Conservation (phyloP, 768 basidiomycete genomes). For the Lepiota brunneoincarnata region DNA sequence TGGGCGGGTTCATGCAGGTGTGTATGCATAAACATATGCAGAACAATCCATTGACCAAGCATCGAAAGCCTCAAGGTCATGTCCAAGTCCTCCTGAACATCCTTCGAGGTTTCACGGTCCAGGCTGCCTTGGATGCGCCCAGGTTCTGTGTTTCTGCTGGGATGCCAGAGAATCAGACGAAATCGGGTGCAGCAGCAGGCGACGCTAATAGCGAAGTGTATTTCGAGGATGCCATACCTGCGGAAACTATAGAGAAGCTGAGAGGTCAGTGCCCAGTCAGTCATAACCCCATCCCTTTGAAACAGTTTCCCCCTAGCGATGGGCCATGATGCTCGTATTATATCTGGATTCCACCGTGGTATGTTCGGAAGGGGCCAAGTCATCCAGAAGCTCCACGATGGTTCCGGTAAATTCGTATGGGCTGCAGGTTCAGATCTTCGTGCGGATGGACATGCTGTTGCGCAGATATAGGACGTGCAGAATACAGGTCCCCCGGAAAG, state of each 20-base stretch:
- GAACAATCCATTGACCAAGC: not conserved
- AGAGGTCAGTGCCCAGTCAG: constrained; percentile 42
- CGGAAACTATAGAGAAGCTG: constrained; percentile 61
- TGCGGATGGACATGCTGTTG: constrained; percentile 83
- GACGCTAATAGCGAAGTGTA: constrained; percentile 83
- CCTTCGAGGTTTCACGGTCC: constrained; percentile 81
- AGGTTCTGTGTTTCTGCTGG: constrained; percentile 95
- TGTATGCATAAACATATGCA: constrained; percentile 2
- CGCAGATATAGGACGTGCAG: constrained; percentile 59
- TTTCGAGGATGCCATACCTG: constrained; percentile 80
- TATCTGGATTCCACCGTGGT: constrained; percentile 56
- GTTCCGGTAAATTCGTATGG: constrained; percentile 79
- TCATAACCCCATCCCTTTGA: constrained; percentile 5
- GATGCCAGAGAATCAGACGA: constrained; percentile 55
- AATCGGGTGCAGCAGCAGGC: constrained; percentile 47
- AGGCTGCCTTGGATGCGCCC: constrained; percentile 91
- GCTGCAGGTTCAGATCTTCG: constrained; percentile 91
- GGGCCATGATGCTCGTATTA: constrained; percentile 80
- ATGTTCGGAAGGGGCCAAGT: constrained; percentile 86
- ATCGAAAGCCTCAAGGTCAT: constrained; percentile 83
- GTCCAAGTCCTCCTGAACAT: constrained; percentile 92
- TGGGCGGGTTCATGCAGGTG: constrained; percentile 91
- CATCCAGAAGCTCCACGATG: constrained; percentile 75
- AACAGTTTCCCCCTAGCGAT: constrained; percentile 49
- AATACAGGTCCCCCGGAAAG: not conserved